Evolutionary conservation across 2,329 filamentous ascomycete genomes (phyloP), one percentile per base, ranked within the genome.

Genomic region (Aspergillus viridinutans): DNA sequence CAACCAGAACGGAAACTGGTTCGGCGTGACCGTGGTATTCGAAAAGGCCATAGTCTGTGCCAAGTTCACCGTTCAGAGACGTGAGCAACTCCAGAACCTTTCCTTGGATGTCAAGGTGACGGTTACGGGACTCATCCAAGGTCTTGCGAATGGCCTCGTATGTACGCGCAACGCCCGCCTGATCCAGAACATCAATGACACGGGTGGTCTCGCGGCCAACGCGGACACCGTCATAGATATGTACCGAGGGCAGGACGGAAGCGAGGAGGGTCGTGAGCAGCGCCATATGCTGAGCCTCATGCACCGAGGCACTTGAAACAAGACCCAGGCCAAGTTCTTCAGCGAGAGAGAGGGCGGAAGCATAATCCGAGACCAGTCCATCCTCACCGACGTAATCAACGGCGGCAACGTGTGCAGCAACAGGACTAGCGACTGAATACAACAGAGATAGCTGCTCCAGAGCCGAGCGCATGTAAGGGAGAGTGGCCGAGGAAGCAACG

Each of bases 261-360:
- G 92, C 89, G 59, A 96, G 79, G 25, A 96, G 78, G 3, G 91
- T 96, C 1, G 92, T 85, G 67, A 96, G 87, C n/a, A 96, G 78
- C 7, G 92, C 85, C 89, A 96, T 96, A 78, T 99, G 94, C 81
- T 99, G 94, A 50, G 89, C 83, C 79, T 99, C 94, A 65, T 95
- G 92, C 29, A 90, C 86, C 29, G 92, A 96, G 53, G 86, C 85
- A 72, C 91, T 96, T 62, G 90, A 85, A 49, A 99, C 85, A 45
- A 99, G 82, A 49, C 88, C 92, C 28, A 97, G 81, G 17, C 94
- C 93, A 14, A 97, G 83, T 65, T 97, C 94, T 74, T 97, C 94
- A 8, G 91, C 89, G 50, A 93, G 78, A 62, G 87, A 85, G 68
- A 97, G 81, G 3, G 90, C 88, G 43, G 86, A 85, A 59, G 87